phyloP scores from a whole-genome alignment of 139 green algal species.

The Asterochloris erici region DNA sequence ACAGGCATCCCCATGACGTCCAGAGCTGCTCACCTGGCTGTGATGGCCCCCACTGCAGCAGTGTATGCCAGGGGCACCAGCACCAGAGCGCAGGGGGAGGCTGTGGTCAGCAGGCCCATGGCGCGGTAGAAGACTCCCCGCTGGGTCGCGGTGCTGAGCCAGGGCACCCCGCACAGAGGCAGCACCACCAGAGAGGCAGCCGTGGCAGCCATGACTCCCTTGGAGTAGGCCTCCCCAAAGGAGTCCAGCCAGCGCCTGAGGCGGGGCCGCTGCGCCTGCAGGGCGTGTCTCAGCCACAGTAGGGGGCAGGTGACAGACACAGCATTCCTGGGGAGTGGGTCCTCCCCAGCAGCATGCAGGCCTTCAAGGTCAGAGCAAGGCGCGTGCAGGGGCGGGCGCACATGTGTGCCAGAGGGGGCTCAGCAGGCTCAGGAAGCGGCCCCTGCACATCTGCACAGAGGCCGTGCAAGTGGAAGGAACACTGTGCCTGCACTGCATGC shows the following conservation, averaged over 20 bases:
- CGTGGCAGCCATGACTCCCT: slow-evolving; percentile 58
- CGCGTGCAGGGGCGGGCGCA: no score
- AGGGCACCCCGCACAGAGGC: slow-evolving; percentile 47
- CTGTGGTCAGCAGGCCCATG: slow-evolving; percentile 78
- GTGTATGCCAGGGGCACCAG: slow-evolving; percentile 87
- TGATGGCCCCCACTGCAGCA: slow-evolving; percentile 72
- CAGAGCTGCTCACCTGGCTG: slow-evolving; percentile 27
- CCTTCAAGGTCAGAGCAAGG: neutral
- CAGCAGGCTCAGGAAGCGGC: no score
- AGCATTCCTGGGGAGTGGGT: neutral
- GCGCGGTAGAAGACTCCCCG: slow-evolving; percentile 76
- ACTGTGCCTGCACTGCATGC: no score
- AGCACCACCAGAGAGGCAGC: slow-evolving; percentile 28
- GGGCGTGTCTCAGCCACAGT: neutral
- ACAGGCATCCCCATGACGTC: no score
- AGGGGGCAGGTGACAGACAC: neutral
- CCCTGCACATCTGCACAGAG: no score
- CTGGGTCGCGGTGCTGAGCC: slow-evolving; percentile 38
- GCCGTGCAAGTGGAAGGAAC: no score
- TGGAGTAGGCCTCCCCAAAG: slow-evolving; percentile 65
- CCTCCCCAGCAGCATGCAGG: neutral
- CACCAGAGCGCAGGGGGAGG: slow-evolving; percentile 81
- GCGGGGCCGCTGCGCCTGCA: slow-evolving; percentile 50
- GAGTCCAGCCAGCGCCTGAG: slow-evolving; percentile 62
- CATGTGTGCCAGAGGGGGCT: no score